phyloP scores from a whole-genome alignment of 2,329 filamentous ascomycete species.

The Nigrospora osmanthi region DNA sequence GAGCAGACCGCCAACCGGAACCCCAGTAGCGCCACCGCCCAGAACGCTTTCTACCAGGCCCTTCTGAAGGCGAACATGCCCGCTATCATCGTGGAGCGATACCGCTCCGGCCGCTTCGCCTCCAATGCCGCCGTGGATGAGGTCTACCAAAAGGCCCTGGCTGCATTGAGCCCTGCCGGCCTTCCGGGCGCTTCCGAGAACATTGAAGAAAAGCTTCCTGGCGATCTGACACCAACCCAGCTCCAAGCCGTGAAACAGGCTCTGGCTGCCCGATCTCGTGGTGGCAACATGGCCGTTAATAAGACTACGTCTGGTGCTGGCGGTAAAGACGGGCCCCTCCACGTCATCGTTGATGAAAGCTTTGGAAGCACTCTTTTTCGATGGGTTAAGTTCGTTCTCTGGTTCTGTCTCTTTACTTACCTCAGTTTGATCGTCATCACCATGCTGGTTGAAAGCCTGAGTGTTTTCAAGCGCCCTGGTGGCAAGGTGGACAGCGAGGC shows the following conservation, averaged over 20 bases:
- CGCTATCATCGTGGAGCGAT: slow-evolving; percentile 83
- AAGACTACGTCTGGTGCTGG: slow-evolving; percentile 41
- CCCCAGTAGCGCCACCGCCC: slow-evolving; percentile 75
- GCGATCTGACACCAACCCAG: slow-evolving; percentile 49
- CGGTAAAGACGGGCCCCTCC: slow-evolving; percentile 80
- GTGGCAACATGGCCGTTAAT: slow-evolving; percentile 54
- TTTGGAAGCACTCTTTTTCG: slow-evolving; percentile 73
- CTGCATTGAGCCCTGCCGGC: slow-evolving; percentile 24
- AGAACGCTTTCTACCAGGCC: slow-evolving; percentile 90
- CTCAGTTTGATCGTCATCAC: slow-evolving; percentile 72
- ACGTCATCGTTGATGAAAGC: slow-evolving; percentile 93
- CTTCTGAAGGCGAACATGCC: slow-evolving; percentile 89
- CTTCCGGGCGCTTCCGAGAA: slow-evolving; percentile 16
- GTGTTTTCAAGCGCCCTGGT: slow-evolving; percentile 70
- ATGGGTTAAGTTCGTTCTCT: slow-evolving; percentile 81
- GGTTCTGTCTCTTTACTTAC: slow-evolving; percentile 73
- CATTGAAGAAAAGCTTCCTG: slow-evolving; percentile 23
- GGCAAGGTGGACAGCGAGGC: slow-evolving; percentile 70
- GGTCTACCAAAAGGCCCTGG: slow-evolving; percentile 69
- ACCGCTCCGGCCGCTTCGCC: slow-evolving; percentile 79
- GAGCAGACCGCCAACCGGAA: slow-evolving; percentile 93
- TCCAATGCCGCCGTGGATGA: slow-evolving; percentile 70
- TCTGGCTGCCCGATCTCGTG: slow-evolving; percentile 62
- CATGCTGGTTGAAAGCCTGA: slow-evolving; percentile 74
- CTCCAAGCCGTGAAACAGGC: slow-evolving; percentile 76